Evolutionary conservation across 1,284 basidiomycete species (phyloP), one percentile per base, ranked within the genome.

Genomic region (Naganishia sp.): DNA sequence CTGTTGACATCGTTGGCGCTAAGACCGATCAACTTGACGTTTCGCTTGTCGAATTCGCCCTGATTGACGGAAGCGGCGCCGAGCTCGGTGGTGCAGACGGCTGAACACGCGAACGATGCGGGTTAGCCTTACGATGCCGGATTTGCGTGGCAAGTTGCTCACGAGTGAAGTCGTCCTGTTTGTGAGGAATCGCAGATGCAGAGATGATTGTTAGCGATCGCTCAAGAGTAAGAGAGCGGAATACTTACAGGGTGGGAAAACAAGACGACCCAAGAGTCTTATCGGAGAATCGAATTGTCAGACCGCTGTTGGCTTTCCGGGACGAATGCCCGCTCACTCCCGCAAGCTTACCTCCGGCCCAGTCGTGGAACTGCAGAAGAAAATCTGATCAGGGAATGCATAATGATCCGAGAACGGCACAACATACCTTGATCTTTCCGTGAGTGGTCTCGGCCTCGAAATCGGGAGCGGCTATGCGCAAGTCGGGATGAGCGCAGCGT

Each of bases 11-110:
- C 86, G 81, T 99, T 98, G 77, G 94, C 94, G 55, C 92, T 96
- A 68, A 99, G 87, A 49, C 94, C 92, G 71, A 96, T 91, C 73
- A 94, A 62, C 47, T 99, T 98, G 74, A 97, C 93, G 69, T 88
- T 87, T 69, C 95, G 90, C 75, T 87, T 86, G 69, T 80, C 83
- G 79, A 98, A 99, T 78, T 98, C 94, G 18, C 83, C 82, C n/a
- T 85, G 84, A 68, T 90, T 87, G 72, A 90, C 88, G 47, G 95
- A 90, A 41, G 97, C 93, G 76, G 96, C 94, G 63, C 92, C 94
- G 58, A 99, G 88, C 83, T 99, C 96, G 58, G 96, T 99, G 55
- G 96, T 92, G 84, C 92, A 95, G 62, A 94, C 82, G 66, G 80
- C 76, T 90, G 87, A 25, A 15, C n/a, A 50, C 50, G 41, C 32